These are phyloP conservation scores for Tuber indicum DNA, from an alignment of 495 filamentous ascomycete species.

Conservation along the genomic window DNA sequence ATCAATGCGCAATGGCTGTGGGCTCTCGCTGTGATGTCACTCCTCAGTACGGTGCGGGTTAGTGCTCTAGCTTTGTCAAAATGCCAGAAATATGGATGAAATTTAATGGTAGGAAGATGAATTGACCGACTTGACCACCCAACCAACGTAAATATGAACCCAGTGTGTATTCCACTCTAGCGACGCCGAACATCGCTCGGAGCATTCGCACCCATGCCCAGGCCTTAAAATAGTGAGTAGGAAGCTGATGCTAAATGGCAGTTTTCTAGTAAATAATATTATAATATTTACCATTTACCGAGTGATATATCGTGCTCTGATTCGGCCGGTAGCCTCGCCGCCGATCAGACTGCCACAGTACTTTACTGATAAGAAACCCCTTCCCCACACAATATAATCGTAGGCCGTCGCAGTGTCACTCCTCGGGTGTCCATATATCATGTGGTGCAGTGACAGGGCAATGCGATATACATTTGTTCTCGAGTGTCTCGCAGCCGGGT, in stretches of 20 bases:
- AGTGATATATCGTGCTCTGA: not conserved
- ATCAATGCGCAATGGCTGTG: not conserved
- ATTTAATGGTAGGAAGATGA: not conserved
- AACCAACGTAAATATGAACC: not conserved
- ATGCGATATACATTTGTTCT: not conserved
- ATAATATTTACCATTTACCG: not conserved
- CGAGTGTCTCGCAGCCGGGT: too few relatives aligned
- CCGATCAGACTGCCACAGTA: not conserved
- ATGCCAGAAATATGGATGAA: not conserved
- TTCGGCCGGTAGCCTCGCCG: not conserved
- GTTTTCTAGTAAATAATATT: not conserved
- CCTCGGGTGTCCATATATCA: too few relatives aligned
- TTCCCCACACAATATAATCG: too few relatives aligned
- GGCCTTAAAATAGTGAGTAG: not conserved
- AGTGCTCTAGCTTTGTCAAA: not conserved
- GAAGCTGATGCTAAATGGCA: not conserved
- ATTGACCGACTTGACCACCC: not conserved
- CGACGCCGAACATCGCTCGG: not conserved
- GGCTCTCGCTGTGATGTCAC: not conserved
- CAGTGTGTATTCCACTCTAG: not conserved
- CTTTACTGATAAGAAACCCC: too few relatives aligned
- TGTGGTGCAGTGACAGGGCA: not conserved
- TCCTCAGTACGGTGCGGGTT: not conserved
- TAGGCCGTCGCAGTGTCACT: too few relatives aligned
- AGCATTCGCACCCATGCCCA: not conserved